phyloP scores from a whole-genome alignment of 2,329 filamentous ascomycete species.

The Penicillium glabrum region DNA sequence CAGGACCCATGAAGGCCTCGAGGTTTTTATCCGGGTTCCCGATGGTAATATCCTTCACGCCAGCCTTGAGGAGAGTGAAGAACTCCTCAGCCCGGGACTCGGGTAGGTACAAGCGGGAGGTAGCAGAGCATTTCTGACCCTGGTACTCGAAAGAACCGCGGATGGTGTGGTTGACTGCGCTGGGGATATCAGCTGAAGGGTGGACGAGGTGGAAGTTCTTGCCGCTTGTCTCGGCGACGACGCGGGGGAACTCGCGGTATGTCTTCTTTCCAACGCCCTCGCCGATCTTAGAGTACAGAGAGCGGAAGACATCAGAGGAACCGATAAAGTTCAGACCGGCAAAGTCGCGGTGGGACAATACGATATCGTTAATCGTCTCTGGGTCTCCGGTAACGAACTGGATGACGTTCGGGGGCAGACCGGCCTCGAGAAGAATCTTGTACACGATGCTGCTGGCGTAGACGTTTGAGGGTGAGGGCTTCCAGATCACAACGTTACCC shows the following conservation, averaged over 20 bases:
- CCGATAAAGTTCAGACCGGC: conserved; percentile 88
- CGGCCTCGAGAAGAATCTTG: conserved; percentile 87
- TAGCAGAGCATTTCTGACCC: conserved; percentile 85
- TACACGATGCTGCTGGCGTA: conserved; percentile 86
- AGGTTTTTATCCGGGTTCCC: conserved; percentile 47
- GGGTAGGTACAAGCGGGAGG: conserved; percentile 74
- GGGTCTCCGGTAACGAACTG: conserved; percentile 91
- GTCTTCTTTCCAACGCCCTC: conserved; percentile 73
- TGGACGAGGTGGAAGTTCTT: conserved; percentile 91
- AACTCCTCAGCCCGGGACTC: conserved; percentile 71
- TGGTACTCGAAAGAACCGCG: conserved; percentile 86
- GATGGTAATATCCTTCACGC: conserved; percentile 67
- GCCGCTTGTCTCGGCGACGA: conserved; percentile 84
- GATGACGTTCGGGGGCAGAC: conserved; percentile 82
- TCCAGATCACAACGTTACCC: conserved; percentile 96
- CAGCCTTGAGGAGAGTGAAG: conserved; percentile 62
- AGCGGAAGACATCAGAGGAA: conserved; percentile 84
- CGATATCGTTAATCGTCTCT: conserved; percentile 73
- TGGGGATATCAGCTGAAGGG: conserved; percentile 69
- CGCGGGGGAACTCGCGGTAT: conserved; percentile 78
- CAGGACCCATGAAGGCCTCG: conserved; percentile 75
- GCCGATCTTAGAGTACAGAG: conserved; percentile 82
- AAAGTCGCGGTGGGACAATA: conserved; percentile 75
- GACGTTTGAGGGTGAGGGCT: conserved; percentile 83
- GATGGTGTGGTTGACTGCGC: conserved; percentile 76